A percentile compares a stretch with the other conserved stretches of the same genome.
Evolutionary conservation across 768 basidiomycete genomes (phyloP).

Genomic region (Tylopilus balloui): DNA sequence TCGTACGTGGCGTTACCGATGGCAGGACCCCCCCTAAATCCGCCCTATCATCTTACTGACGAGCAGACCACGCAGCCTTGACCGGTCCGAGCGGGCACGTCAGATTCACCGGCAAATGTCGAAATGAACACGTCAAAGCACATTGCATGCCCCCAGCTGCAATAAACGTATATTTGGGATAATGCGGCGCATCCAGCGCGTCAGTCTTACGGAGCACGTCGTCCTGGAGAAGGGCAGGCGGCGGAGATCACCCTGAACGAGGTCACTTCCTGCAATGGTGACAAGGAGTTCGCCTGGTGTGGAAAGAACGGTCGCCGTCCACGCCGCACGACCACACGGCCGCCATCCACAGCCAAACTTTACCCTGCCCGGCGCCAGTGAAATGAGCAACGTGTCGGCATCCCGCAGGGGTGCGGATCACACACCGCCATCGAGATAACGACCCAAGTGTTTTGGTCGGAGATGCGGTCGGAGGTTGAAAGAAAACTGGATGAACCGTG

Average conservation of each 20-base stretch:
- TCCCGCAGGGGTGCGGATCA: slow-evolving; percentile 20
- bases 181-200: background rate
- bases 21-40: background rate
- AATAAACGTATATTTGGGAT: background rate
- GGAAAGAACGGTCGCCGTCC: slow-evolving; percentile 1
- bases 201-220: slow-evolving; percentile 1
- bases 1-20: too few species aligned
- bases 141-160: background rate
- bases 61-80: background rate
- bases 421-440: slow-evolving; percentile 18
- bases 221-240: background rate
- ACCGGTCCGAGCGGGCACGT: background rate
- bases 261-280: slow-evolving; percentile 2
- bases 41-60: background rate
- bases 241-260: slow-evolving; percentile 5
- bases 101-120: background rate
- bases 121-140: background rate
- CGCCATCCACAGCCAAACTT: background rate
- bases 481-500: background rate
- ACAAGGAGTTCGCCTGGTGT: background rate
- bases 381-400: slow-evolving; percentile 16
- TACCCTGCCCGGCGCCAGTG: background rate
- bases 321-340: slow-evolving; percentile 9
- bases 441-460: slow-evolving; percentile 14
- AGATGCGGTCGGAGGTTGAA: slow-evolving; percentile 19